phyloP scores from a whole-genome alignment of 352 stramenopile species.

The Blastocystis sp. region DNA sequence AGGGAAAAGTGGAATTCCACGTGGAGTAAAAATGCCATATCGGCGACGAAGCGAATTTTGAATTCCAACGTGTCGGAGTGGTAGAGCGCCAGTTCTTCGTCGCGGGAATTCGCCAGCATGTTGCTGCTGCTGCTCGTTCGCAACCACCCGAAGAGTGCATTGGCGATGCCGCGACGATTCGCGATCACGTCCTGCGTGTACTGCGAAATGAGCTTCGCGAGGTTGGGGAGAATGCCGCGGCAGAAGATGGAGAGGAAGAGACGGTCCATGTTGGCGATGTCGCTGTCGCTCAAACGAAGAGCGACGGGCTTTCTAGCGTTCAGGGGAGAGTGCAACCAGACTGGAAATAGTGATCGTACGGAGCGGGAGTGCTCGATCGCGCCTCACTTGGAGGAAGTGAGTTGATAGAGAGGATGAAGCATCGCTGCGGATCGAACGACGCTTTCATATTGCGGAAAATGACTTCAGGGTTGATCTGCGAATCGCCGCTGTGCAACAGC shows the following conservation, averaged over 20 bases:
- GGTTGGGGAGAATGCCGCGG: background rate
- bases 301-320: background rate
- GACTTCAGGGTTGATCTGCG: background rate
- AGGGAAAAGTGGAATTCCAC: background rate
- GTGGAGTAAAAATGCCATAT: slow-evolving; percentile 45
- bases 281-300: background rate
- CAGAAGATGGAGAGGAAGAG: background rate
- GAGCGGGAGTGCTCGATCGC: background rate
- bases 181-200: slow-evolving; percentile 12
- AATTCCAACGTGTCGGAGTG: slow-evolving; percentile 19
- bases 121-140: slow-evolving; percentile 22
- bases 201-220: background rate
- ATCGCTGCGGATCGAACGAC: slow-evolving; percentile 13
- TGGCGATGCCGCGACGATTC: slow-evolving; percentile 31
- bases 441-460: slow-evolving; percentile 41
- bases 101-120: background rate
- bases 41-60: slow-evolving; percentile 45
- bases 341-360: background rate
- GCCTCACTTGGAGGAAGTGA: background rate
- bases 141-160: slow-evolving; percentile 7
- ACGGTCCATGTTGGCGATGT: background rate
- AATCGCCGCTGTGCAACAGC: background rate
- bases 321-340: background rate
- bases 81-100: slow-evolving; percentile 13
- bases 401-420: slow-evolving; percentile 15